A percentile compares a stretch with the other conserved stretches of the same genome.
phyloP scores from a whole-genome alignment of 2,329 filamentous ascomycete genomes.

The Pseudopyricularia javanii region DNA sequence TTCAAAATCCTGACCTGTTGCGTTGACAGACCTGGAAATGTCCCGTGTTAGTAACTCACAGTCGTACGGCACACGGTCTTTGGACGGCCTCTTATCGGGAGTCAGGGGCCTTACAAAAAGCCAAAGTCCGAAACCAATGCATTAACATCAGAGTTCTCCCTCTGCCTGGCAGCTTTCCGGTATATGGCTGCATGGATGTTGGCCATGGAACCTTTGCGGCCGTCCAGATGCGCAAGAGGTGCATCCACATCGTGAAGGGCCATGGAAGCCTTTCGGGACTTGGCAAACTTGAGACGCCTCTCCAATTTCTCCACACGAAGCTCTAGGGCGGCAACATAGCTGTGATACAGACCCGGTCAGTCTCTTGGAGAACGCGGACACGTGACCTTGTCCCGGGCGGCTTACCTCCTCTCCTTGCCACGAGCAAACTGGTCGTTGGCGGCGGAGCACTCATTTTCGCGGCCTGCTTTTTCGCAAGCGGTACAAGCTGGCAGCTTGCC shows the following conservation, averaged over 20 bases:
- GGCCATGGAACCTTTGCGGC: conserved; percentile 52
- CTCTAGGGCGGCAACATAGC: conserved; percentile 92
- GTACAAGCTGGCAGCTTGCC: conserved; percentile 92
- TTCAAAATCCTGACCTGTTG: conserved; percentile 87
- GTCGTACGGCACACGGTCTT: no score
- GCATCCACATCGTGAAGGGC: conserved; percentile 49
- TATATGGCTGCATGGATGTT: conserved; percentile 50
- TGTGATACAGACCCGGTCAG: conserved; percentile 14
- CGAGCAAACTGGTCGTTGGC: conserved; percentile 93
- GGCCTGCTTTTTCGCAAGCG: conserved; percentile 84
- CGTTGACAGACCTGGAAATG: conserved; percentile 66
- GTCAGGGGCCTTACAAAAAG: conserved; percentile 56
- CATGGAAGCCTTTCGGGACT: conserved; percentile 59
- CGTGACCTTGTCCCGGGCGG: not conserved
- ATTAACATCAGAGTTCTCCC: conserved; percentile 79
- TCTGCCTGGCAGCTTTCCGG: conserved; percentile 48
- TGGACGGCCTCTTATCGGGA: no score
- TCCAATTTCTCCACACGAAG: conserved; percentile 81
- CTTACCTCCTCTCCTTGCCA: conserved; percentile 80
- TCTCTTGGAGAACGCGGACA: not conserved
- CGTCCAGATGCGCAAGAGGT: conserved; percentile 24
- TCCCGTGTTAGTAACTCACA: conserved; percentile 7
- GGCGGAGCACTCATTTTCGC: conserved; percentile 77
- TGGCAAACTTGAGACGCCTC: conserved; percentile 58
- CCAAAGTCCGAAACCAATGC: conserved; percentile 90